These are phyloP conservation scores for Solanum appendiculatum DNA, from an alignment of 257 asterid genomes.

Conservation along the genomic window DNA sequence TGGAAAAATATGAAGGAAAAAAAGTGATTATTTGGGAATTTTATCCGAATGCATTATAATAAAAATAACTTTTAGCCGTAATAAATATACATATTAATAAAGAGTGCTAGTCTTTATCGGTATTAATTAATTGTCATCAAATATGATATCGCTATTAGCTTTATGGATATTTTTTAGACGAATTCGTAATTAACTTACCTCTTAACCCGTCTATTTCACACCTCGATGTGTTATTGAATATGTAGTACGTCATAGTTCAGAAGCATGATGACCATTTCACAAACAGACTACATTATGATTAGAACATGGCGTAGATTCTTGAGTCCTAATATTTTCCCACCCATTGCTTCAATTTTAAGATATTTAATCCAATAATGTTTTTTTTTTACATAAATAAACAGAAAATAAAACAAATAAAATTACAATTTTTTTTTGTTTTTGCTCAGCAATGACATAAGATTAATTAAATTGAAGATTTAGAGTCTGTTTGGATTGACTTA, in stretches of 20 bases:
- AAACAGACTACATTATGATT: background rate
- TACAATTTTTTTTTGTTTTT: background rate
- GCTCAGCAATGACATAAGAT: background rate
- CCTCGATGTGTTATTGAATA: background rate
- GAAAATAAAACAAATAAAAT: too few relatives aligned
- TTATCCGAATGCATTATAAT: rapidly evolving
- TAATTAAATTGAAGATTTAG: background rate
- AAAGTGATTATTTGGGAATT: background rate
- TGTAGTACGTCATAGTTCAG: background rate
- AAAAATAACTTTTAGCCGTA: too few relatives aligned
- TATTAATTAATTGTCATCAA: too few relatives aligned
- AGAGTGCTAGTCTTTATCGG: too few relatives aligned
- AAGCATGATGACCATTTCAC: background rate
- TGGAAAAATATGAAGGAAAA: background rate
- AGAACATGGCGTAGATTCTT: background rate
- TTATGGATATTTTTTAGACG: background rate
- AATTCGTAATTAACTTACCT: background rate
- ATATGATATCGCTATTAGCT: rapidly evolving
- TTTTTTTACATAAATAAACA: background rate
- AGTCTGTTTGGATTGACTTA: too few relatives aligned
- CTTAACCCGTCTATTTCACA: rapidly evolving
- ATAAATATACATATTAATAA: too few relatives aligned
- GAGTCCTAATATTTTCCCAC: background rate
- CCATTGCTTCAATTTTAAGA: background rate
- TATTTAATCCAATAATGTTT: background rate